Evolutionary conservation across 2,329 filamentous ascomycete genomes (phyloP), one percentile per base, ranked within the genome.

Genomic region (Cercospora sojina): DNA sequence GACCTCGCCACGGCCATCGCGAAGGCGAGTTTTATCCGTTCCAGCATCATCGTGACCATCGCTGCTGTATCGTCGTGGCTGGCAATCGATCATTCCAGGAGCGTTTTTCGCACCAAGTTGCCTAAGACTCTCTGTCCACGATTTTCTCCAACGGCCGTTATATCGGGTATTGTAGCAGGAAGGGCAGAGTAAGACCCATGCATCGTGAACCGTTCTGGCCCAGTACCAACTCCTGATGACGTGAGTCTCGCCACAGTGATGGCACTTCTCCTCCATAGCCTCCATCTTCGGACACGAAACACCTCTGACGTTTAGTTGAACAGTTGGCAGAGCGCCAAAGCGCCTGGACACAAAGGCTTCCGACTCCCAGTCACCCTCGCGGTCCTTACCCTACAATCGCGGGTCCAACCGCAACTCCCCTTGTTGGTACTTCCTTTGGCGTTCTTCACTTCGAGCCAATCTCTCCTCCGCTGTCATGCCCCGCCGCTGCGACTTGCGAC

Each of bases 1-100:
- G 3, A 16, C 1, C 2, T 16, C 12, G 1, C 3, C 20, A 0
- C 3, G 1, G 5, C 0, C 20, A 27, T 6, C 10, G 20, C 3
- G 47, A 10, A 20, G 10, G 25, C 2, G 1, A 7, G 4, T 5
- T 3, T 25, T 10, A 2, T 25, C 9, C 18, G 12, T 3, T 25
- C 7, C 10, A 16, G 47, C 20, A 13, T 3, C 4, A 2, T 23
- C 18, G 12, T 10, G 3, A 20, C 6, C 35, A 12, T 12, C 12
- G 35, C 3, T 41, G 13, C 3, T 41, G 12, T 9, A 12, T 41
- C 12, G 35, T n/a, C 35, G 35, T 16, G 8, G 16, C 12, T 41
- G 12, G 8, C n/a, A 12, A 41, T 41, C 3, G 35, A 13, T 41
- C 35, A 12, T 10, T 6, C 10, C 5, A 3, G 9, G 12, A 16